Percentiles rank a stretch among this genome's conserved stretches.
These are phyloP conservation scores for Stipa capillata DNA, from an alignment of 176 grass and related monocot genomes.

Conservation along the genomic window DNA sequence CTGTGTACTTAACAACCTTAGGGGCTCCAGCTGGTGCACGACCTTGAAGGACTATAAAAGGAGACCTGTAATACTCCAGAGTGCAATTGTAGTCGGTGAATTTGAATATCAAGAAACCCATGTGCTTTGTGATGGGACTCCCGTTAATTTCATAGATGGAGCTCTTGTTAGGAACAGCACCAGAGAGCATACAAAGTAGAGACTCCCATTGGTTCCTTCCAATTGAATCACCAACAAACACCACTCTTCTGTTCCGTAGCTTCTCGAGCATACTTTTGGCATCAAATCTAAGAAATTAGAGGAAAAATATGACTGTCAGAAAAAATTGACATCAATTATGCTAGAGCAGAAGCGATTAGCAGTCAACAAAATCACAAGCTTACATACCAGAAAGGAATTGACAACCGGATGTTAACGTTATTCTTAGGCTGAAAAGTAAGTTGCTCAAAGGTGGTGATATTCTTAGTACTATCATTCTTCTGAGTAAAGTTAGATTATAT, in stretches of 20 bases:
- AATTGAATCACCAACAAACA: slow-evolving; percentile 92
- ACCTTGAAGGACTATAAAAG: slow-evolving; percentile 73
- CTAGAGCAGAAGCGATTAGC: neutral
- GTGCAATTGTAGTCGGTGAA: slow-evolving; percentile 85
- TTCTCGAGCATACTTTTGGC: slow-evolving; percentile 58
- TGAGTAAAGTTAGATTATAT: neutral
- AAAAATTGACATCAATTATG: neutral
- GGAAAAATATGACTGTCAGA: slow-evolving; percentile 13
- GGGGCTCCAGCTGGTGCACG: slow-evolving; percentile 38
- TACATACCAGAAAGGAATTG: neutral
- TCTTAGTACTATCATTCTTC: neutral
- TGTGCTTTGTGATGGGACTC: slow-evolving; percentile 87
- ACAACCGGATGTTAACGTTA: neutral
- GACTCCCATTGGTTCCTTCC: slow-evolving; percentile 95
- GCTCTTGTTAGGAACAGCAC: slow-evolving; percentile 40
- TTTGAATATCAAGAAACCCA: slow-evolving; percentile 75
- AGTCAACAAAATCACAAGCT: neutral
- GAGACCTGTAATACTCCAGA: slow-evolving; percentile 81
- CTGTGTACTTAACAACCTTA: slow-evolving; percentile 41
- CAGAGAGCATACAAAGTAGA: slow-evolving; percentile 69
- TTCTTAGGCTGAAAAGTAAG: neutral
- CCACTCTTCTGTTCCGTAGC: slow-evolving; percentile 60
- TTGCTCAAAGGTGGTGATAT: neutral
- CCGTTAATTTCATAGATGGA: slow-evolving; percentile 81
- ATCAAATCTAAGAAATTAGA: slow-evolving; percentile 43